A percentile compares a stretch with the other conserved stretches of the same genome.
phyloP scores from a whole-genome alignment of 1,139 yeast genomes.

The Maudiozyma humilis region DNA sequence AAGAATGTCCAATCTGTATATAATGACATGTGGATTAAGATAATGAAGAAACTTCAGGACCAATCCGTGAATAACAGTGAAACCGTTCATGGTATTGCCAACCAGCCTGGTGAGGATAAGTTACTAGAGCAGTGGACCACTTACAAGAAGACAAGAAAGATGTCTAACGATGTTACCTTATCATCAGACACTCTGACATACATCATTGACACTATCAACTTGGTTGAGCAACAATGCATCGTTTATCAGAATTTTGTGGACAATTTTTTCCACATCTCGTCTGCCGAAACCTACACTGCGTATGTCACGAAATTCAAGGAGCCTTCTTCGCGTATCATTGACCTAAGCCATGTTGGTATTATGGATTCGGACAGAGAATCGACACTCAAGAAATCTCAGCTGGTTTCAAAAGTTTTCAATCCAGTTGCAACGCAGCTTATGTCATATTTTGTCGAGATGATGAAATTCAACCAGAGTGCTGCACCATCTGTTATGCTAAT shows the following conservation, averaged over 20 bases:
- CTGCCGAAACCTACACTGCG: slow-evolving; percentile 40
- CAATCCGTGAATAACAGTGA: not conserved
- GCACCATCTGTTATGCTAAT: slow-evolving; percentile 39
- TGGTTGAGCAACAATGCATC: slow-evolving; percentile 38
- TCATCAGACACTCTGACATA: slow-evolving; percentile 11
- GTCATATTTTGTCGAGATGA: slow-evolving; percentile 36
- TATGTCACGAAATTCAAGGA: slow-evolving; percentile 38
- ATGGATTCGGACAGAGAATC: slow-evolving; percentile 47
- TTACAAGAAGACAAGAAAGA: slow-evolving; percentile 13
- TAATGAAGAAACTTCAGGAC: slow-evolving; percentile 11
- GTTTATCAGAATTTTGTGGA: slow-evolving; percentile 61
- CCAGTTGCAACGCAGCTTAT: slow-evolving; percentile 34
- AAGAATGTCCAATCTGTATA: slow-evolving; percentile 18
- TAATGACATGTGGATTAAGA: slow-evolving; percentile 16
- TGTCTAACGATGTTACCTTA: slow-evolving; percentile 11
- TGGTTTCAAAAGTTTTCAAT: slow-evolving; percentile 51
- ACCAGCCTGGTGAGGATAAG: slow-evolving; percentile 8
- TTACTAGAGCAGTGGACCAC: slow-evolving; percentile 20
- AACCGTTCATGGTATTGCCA: slow-evolving; percentile 5
- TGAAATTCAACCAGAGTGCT: slow-evolving; percentile 35
- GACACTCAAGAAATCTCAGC: slow-evolving; percentile 45
- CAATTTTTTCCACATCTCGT: slow-evolving; percentile 56
- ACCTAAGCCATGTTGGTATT: slow-evolving; percentile 29
- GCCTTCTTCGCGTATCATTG: slow-evolving; percentile 30
- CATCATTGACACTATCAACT: slow-evolving; percentile 28